Conservation (phyloP, 2,329 filamentous ascomycete genomes). For the Aspergillus flavus region DNA sequence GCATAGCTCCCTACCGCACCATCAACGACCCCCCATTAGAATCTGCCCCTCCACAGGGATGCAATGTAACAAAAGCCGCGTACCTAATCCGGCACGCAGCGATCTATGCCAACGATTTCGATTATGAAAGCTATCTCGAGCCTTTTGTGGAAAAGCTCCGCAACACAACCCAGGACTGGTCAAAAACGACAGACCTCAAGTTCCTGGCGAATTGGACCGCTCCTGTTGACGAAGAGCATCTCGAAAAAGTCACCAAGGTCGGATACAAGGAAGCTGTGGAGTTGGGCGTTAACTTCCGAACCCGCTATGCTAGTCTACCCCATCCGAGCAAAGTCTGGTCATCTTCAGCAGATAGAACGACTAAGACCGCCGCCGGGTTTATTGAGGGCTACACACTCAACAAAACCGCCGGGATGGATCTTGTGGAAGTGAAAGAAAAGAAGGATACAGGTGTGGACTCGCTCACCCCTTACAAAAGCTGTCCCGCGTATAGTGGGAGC, state of each 20-base stretch:
- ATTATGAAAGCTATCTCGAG: slow-evolving; percentile 60
- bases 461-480: slow-evolving; percentile 66
- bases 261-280: slow-evolving; percentile 63
- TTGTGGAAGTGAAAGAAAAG: slow-evolving; percentile 60
- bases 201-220: slow-evolving; percentile 61
- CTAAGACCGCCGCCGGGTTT: slow-evolving; percentile 60
- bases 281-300: slow-evolving; percentile 60
- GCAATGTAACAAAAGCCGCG: slow-evolving; percentile 54
- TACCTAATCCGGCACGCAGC: slow-evolving; percentile 63
- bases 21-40: slow-evolving; percentile 52
- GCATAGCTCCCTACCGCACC: slow-evolving; percentile 62
- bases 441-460: slow-evolving; percentile 61
- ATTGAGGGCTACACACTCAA: slow-evolving; percentile 59
- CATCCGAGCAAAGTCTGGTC: slow-evolving; percentile 62
- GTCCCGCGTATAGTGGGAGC: slow-evolving; percentile 63
- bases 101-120: slow-evolving; percentile 63
- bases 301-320: slow-evolving; percentile 59
- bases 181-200: slow-evolving; percentile 55
- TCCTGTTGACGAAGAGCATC: slow-evolving; percentile 59
- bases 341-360: slow-evolving; percentile 64
- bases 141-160: slow-evolving; percentile 61
- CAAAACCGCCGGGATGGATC: slow-evolving; percentile 54
- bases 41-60: slow-evolving; percentile 52
- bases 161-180: slow-evolving; percentile 63
- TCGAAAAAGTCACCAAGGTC: slow-evolving; percentile 61